A percentile compares a stretch with the other conserved stretches of the same genome.
These are phyloP conservation scores for Phytophthora macrochlamydospora DNA, from an alignment of 352 stramenopile genomes.

Conservation along the genomic window DNA sequence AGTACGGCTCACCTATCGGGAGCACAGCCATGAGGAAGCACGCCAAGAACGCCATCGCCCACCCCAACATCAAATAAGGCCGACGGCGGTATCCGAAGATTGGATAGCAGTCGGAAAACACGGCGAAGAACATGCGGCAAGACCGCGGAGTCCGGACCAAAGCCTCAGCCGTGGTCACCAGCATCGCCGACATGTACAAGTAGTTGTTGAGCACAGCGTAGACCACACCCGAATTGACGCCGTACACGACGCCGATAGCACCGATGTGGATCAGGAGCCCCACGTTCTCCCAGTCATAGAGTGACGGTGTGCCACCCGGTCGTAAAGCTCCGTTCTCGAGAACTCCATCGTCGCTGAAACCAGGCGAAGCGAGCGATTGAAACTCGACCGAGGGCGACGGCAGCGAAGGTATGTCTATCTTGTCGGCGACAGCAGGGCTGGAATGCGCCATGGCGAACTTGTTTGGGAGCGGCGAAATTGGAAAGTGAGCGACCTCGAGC, in stretches of 20 bases:
- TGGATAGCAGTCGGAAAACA: conserved; percentile 81
- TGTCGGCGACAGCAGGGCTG: not conserved
- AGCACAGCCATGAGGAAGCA: conserved; percentile 57
- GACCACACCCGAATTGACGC: conserved; percentile 36
- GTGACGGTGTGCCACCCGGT: conserved; percentile 37
- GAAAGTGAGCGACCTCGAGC: not conserved
- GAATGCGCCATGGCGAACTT: not conserved
- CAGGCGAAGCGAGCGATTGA: not conserved
- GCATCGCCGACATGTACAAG: conserved; percentile 57
- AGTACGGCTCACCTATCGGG: conserved; percentile 57
- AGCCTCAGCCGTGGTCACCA: conserved; percentile 49
- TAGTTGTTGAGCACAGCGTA: conserved; percentile 70
- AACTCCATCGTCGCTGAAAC: not conserved
- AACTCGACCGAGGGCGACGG: not conserved
- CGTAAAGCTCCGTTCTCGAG: conserved; percentile 40
- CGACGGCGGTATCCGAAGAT: conserved; percentile 82
- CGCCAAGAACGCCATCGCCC: conserved; percentile 43
- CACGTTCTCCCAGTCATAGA: conserved; percentile 46
- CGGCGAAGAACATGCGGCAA: conserved; percentile 57
- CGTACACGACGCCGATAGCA: conserved; percentile 51
- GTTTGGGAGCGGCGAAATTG: not conserved
- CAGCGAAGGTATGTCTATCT: not conserved
- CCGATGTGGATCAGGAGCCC: conserved; percentile 55
- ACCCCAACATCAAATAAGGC: conserved; percentile 81
- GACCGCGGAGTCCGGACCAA: conserved; percentile 48